Conservation (phyloP, 768 basidiomycete genomes). For the Cyclocybe cylindracea region DNA sequence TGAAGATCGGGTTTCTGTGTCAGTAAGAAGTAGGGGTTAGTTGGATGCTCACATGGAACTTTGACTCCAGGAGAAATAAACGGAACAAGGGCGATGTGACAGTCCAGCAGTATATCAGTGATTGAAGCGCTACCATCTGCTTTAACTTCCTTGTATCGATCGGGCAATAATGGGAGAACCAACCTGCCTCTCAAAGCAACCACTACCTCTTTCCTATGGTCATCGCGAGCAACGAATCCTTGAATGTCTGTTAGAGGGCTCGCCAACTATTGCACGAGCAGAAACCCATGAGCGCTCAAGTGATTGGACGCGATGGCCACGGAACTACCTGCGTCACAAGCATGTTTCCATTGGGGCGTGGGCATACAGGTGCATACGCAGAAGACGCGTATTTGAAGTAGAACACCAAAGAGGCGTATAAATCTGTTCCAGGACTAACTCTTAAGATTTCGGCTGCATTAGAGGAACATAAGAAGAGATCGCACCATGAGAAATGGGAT, state of each 20-base stretch:
- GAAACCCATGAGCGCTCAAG: not conserved
- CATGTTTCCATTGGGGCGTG: slow-evolving; percentile 49
- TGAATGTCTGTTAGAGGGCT: slow-evolving; percentile 42
- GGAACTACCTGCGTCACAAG: slow-evolving; percentile 36
- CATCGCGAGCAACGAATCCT: slow-evolving; percentile 50
- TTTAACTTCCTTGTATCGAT: not conserved
- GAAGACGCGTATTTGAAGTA: slow-evolving; percentile 62
- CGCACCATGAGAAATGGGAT: no score
- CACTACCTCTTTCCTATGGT: slow-evolving; percentile 41
- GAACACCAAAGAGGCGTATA: slow-evolving; percentile 45
- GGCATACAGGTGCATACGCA: slow-evolving; percentile 45
- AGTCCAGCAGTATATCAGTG: slow-evolving; percentile 43
- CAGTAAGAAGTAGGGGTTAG: not conserved
- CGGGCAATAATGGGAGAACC: not conserved
- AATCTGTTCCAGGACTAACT: slow-evolving; percentile 21
- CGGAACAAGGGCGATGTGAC: slow-evolving; percentile 42
- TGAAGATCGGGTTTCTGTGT: not conserved
- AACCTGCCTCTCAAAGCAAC: slow-evolving; percentile 54
- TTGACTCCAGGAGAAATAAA: slow-evolving; percentile 45
- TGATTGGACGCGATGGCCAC: not conserved
- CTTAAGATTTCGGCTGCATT: no score
- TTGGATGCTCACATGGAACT: slow-evolving; percentile 32
- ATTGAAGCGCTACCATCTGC: slow-evolving; percentile 35
- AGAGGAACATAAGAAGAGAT: no score
- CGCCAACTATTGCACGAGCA: slow-evolving; percentile 31